phyloP scores from a whole-genome alignment of 768 basidiomycete genomes.

The Cystoderma amianthinum region DNA sequence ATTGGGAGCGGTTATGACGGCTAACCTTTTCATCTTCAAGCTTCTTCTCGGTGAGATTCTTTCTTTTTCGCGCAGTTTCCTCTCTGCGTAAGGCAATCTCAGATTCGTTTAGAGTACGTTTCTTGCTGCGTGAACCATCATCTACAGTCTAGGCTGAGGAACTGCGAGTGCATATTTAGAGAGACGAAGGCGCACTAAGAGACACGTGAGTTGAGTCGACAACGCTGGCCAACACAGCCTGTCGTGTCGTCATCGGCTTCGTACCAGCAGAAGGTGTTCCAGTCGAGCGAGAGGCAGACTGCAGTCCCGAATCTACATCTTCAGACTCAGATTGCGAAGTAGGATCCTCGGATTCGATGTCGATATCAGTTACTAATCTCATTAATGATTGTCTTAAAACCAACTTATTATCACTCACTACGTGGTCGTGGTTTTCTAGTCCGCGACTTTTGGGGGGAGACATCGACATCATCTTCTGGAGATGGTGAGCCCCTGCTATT shows the following conservation, averaged over 20 bases:
- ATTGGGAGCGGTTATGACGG: background rate
- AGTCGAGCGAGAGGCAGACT: constrained; percentile 18
- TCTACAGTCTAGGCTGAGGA: background rate
- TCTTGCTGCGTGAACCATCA: constrained; percentile 29
- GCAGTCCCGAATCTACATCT: constrained; percentile 15
- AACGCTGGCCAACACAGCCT: constrained; percentile 67
- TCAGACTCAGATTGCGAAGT: constrained; percentile 19
- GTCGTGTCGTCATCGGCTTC: constrained; percentile 48
- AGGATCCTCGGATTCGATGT: constrained; percentile 33
- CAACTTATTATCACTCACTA: constrained; percentile 7
- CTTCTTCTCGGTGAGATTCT: constrained; percentile 76
- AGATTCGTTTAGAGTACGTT: constrained; percentile 62
- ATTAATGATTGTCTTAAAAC: constrained; percentile 3
- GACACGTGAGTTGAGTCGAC: constrained; percentile 66
- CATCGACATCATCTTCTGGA: constrained; percentile 11
- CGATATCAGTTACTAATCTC: constrained; percentile 16
- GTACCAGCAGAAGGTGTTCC: constrained; percentile 15
- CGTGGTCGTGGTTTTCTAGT: constrained; percentile 14
- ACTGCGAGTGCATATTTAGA: background rate
- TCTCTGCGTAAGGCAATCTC: constrained; percentile 71
- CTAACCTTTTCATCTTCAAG: constrained; percentile 78
- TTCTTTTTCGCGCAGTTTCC: constrained; percentile 78
- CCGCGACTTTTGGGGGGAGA: constrained; percentile 19
- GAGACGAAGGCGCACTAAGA: constrained; percentile 29
- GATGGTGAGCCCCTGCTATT: constrained; percentile 18